phyloP scores from a whole-genome alignment of 768 basidiomycete species.

The Artomyces pyxidatus region DNA sequence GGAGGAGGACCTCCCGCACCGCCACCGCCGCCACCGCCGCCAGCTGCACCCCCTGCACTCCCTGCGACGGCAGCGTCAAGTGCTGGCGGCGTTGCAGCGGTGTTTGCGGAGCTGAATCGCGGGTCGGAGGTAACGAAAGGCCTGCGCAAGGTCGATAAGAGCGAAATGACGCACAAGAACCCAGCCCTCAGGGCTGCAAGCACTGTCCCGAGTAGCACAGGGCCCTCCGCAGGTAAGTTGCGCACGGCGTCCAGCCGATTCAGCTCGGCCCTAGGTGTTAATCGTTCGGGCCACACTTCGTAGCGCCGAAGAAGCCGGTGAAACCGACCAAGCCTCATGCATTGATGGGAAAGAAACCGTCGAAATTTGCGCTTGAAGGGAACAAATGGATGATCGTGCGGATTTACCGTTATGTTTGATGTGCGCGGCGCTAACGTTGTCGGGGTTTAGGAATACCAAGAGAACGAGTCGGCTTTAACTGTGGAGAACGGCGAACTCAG shows the following conservation, averaged over 20 bases:
- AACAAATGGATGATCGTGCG: conserved; percentile 90
- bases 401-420: conserved; percentile 5
- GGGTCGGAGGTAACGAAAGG: conserved; percentile 88
- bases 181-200: conserved; percentile 62
- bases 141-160: conserved; percentile 88
- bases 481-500: conserved; percentile 71
- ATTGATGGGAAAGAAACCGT: conserved; percentile 82
- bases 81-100: conserved; percentile 58
- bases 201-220: conserved; percentile 36
- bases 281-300: not conserved
- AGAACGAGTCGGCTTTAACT: conserved; percentile 63
- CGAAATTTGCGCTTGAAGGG: conserved; percentile 84
- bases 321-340: conserved; percentile 82
- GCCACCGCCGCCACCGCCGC: conserved; percentile 31
- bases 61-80: conserved; percentile 23
- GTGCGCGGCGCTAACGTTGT: not conserved
- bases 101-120: conserved; percentile 87
- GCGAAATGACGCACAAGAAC: conserved; percentile 99
- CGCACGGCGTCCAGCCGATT: not conserved
- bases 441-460: conserved; percentile 77
- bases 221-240: conserved; percentile 14
- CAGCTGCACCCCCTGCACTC: conserved; percentile 33
- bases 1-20: conserved; percentile 44
- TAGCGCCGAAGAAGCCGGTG: conserved; percentile 50
- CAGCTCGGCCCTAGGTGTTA: not conserved